Conservation (phyloP, 805 yeast species). For the Saturnispora mendoncae region DNA sequence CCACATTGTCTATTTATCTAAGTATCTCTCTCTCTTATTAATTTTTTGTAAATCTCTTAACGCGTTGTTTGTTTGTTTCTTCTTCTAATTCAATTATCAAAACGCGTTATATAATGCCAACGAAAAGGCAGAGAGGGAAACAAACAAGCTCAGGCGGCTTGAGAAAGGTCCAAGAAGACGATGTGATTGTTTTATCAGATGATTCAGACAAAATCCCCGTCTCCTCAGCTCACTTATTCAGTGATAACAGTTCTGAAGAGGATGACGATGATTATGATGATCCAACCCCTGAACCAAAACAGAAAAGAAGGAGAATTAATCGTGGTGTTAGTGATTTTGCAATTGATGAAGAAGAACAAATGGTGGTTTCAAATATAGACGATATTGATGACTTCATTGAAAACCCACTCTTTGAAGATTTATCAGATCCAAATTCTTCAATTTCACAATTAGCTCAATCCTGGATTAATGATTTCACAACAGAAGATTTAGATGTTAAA, state of each 20-base stretch:
- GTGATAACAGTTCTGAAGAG: neutral
- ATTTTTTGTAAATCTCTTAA: too few species aligned
- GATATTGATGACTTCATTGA: constrained; percentile 37
- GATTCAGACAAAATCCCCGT: neutral
- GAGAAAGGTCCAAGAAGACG: neutral
- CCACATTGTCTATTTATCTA: too few species aligned
- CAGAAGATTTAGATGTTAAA: constrained; percentile 29
- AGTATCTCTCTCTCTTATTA: too few species aligned
- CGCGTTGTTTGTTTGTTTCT: neutral
- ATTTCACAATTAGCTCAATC: constrained; percentile 43
- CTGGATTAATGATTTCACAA: constrained; percentile 46
- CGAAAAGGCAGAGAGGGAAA: neutral
- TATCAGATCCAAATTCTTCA: constrained; percentile 41
- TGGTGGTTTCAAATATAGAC: constrained; percentile 28
- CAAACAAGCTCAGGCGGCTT: neutral
- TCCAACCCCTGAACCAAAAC: neutral
- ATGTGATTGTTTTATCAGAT: neutral
- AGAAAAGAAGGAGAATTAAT: neutral
- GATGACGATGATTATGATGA: constrained; percentile 6
- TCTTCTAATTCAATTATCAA: neutral
- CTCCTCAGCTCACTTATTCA: constrained; percentile 1
- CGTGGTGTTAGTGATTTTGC: too few species aligned
- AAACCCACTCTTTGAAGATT: constrained; percentile 41
- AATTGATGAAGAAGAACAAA: too few species aligned
- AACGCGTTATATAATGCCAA: neutral